Percentiles rank a stretch among this genome's conserved stretches.
Evolutionary conservation across 768 basidiomycete species (phyloP).

Genomic region (Leccinum boreale): DNA sequence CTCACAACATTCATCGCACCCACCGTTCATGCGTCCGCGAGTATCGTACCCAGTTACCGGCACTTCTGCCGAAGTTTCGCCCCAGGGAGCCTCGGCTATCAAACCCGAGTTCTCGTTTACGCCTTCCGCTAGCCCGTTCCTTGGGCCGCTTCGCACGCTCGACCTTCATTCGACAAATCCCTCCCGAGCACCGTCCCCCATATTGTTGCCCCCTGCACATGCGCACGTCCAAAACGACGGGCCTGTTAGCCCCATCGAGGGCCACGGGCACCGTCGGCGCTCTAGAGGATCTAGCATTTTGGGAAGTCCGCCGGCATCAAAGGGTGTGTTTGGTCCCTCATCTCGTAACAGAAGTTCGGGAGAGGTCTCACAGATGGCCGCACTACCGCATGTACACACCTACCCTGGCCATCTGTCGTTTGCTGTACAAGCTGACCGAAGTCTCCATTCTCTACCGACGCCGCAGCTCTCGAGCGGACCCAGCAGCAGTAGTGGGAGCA

Average conservation of each 20-base stretch:
- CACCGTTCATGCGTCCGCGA: slow-evolving; percentile 25
- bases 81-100: slow-evolving; percentile 19
- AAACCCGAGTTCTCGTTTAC: slow-evolving; percentile 47
- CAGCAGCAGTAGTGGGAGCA: slow-evolving; percentile 58
- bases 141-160: slow-evolving; percentile 71
- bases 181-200: slow-evolving; percentile 70
- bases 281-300: slow-evolving; percentile 32
- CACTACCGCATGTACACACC: slow-evolving; percentile 31
- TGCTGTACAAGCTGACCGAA: slow-evolving; percentile 25
- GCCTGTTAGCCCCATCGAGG: slow-evolving; percentile 35
- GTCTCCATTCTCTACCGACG: slow-evolving; percentile 42
- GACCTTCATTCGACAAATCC: slow-evolving; percentile 70
- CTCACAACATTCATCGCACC: slow-evolving; percentile 29
- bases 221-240: slow-evolving; percentile 21
- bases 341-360: slow-evolving; percentile 30
- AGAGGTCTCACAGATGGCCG: slow-evolving; percentile 29
- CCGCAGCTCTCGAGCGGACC: slow-evolving; percentile 64
- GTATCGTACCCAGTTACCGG: slow-evolving; percentile 20
- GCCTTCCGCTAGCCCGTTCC: slow-evolving; percentile 77
- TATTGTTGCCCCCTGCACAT: slow-evolving; percentile 55
- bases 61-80: slow-evolving; percentile 31
- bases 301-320: slow-evolving; percentile 36
- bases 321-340: slow-evolving; percentile 26
- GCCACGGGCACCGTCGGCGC: slow-evolving; percentile 23
- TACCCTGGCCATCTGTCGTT: slow-evolving; percentile 32